Evolutionary conservation across 768 basidiomycete genomes (phyloP), one percentile per base, ranked within the genome.

Genomic region (Mycena galericulata): DNA sequence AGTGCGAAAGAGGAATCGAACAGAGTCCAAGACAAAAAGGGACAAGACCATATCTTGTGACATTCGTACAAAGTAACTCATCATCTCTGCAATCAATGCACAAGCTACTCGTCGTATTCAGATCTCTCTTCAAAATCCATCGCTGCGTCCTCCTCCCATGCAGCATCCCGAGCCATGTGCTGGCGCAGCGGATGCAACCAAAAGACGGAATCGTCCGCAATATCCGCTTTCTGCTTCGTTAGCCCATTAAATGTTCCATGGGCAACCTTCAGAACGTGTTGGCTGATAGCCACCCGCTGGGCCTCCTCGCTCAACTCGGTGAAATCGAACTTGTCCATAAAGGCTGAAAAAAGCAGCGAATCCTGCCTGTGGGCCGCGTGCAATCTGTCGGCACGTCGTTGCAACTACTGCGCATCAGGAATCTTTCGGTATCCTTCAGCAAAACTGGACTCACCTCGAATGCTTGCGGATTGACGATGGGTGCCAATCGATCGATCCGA

Each of bases 181-280:
- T n/a, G n/a, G n/a, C 20, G 40, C 27, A 55, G 29, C 32, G 57
- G 43, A 34, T 59, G 64, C 73, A 51, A 51, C 76, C 77, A 72
- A 57, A 62, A 67, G 65, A 76, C 12, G 65, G 66, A 27, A 54
- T 66, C 40, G 15, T 34, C 22, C 38, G 50, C 56, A 27, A n/a
- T 47, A 26, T 14, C 15, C 24, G 27, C 18, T 0, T 22, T 38
- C 32, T n/a, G 10, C 40, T 54, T 32, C 32, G 43, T 45, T 45
- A 67, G 40, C n/a, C 46, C 38, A 26, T 62, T 30, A 1, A 67
- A 49, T 10, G 51, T 49, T 11, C 47, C 59, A 4, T 45, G 60
- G 14, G 40, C 67, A 36, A 62, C 55, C 8, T 32, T 29, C 11
- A 62, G 38, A 20, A 50, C 61, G 26, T 49, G 60, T 36, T 68